Conservation (phyloP, 345 rosid genomes). For the Eucalyptus marginata region DNA sequence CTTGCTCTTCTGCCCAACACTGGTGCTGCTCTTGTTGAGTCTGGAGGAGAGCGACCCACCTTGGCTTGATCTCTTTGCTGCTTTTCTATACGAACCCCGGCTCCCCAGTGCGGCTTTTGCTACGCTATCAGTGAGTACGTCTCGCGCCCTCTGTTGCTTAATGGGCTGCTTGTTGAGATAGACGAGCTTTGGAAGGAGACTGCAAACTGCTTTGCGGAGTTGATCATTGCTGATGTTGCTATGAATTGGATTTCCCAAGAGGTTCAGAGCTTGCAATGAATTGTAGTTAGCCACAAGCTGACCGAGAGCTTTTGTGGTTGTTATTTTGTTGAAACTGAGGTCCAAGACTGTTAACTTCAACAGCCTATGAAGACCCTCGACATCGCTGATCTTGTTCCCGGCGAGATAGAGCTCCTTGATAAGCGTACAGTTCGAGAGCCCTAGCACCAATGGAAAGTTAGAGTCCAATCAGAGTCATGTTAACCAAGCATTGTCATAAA, state of each 20-base stretch:
- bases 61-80: slow-evolving; percentile 15
- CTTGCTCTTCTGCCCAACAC: not conserved
- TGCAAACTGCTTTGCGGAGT: slow-evolving; percentile 57
- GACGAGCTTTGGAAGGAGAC: slow-evolving; percentile 71
- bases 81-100: slow-evolving; percentile 22
- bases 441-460: slow-evolving; percentile 15
- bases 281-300: slow-evolving; percentile 91
- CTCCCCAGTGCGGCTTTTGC: slow-evolving; percentile 73
- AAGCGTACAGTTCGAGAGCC: slow-evolving; percentile 70
- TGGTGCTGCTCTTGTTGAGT: slow-evolving; percentile 7
- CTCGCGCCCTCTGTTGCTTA: slow-evolving; percentile 68
- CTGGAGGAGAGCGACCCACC: slow-evolving; percentile 11
- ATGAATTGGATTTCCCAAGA: slow-evolving; percentile 77
- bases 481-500: not conserved
- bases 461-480: not conserved
- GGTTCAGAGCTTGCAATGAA: slow-evolving; percentile 65
- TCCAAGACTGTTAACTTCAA: slow-evolving; percentile 78
- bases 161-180: slow-evolving; percentile 81
- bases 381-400: slow-evolving; percentile 84
- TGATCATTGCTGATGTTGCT: slow-evolving; percentile 69
- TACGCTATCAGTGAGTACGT: slow-evolving; percentile 54
- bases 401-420: slow-evolving; percentile 86
- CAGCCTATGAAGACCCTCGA: slow-evolving; percentile 85
- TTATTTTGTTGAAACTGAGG: slow-evolving; percentile 91
- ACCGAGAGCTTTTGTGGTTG: slow-evolving; percentile 71